Conservation (phyloP, 139 green algal genomes). For the Chlorella sp. region DNA sequence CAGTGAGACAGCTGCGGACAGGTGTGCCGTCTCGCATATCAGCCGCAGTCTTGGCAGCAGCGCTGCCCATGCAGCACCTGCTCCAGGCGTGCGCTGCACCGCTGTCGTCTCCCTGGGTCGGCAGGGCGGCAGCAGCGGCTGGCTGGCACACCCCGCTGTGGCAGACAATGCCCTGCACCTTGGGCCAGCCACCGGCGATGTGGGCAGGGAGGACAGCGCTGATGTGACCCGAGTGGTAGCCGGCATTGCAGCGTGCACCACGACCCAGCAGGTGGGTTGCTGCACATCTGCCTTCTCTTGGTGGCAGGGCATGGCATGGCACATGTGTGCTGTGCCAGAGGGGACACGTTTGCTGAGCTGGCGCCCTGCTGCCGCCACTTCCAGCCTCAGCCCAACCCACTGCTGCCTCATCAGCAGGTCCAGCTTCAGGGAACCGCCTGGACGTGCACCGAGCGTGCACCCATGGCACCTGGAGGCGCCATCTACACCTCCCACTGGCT, state of each 20-base stretch:
- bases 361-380: not conserved
- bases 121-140: not conserved
- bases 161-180: slow-evolving; percentile 48
- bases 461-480: slow-evolving; percentile 12
- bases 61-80: not conserved
- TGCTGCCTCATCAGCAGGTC: not conserved
- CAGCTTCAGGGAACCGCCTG: too few species aligned
- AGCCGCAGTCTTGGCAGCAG: not conserved
- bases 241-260: slow-evolving; percentile 7
- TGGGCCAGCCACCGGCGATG: slow-evolving; percentile 35
- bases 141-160: slow-evolving; percentile 39
- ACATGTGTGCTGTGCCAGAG: too few species aligned
- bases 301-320: too few species aligned
- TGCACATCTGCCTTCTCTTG: too few species aligned
- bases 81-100: not conserved
- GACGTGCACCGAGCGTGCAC: not conserved
- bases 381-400: too few species aligned
- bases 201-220: slow-evolving; percentile 8
- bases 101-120: not conserved
- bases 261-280: not conserved
- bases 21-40: not conserved
- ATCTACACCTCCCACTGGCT: slow-evolving; percentile 41
- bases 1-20: not conserved
- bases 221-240: slow-evolving; percentile 29
- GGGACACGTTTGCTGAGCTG: too few species aligned